These are phyloP conservation scores for Umbelopsis sp. DNA, from an alignment of 192 early-diverging fungal genomes.

Conservation along the genomic window DNA sequence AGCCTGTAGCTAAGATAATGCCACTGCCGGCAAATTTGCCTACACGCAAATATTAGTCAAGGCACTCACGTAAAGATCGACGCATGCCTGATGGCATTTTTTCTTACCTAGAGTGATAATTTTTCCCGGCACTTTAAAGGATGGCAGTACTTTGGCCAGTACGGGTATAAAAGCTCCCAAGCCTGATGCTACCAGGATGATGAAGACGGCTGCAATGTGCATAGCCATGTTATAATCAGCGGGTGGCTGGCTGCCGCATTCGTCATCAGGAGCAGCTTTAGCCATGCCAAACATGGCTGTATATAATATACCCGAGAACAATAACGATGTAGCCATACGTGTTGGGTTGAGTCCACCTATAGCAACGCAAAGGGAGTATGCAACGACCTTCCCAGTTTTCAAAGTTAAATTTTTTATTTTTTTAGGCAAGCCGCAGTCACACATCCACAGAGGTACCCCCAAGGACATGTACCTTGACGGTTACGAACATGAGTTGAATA, in stretches of 20 bases:
- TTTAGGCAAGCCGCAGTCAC: too few species aligned
- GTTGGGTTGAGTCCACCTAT: too few species aligned
- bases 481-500: too few species aligned
- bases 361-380: too few species aligned
- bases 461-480: too few species aligned
- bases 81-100: background rate
- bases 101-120: conserved; percentile 9
- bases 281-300: background rate
- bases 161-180: conserved; percentile 60
- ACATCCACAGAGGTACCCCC: too few species aligned
- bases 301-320: too few species aligned
- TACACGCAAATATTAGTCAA: background rate
- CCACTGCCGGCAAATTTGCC: conserved; percentile 57
- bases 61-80: background rate
- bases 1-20: conserved; percentile 74
- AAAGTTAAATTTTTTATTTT: too few species aligned
- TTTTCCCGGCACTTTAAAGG: background rate
- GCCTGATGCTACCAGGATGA: conserved; percentile 55
- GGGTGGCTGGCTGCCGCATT: background rate
- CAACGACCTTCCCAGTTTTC: too few species aligned
- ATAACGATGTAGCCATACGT: too few species aligned
- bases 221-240: conserved; percentile 26
- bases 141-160: conserved; percentile 26
- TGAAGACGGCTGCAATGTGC: conserved; percentile 58
- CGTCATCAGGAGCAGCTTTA: background rate